Evolutionary conservation across 257 asterid species (phyloP).

Genomic region (Fraxinus quadrangulata): DNA sequence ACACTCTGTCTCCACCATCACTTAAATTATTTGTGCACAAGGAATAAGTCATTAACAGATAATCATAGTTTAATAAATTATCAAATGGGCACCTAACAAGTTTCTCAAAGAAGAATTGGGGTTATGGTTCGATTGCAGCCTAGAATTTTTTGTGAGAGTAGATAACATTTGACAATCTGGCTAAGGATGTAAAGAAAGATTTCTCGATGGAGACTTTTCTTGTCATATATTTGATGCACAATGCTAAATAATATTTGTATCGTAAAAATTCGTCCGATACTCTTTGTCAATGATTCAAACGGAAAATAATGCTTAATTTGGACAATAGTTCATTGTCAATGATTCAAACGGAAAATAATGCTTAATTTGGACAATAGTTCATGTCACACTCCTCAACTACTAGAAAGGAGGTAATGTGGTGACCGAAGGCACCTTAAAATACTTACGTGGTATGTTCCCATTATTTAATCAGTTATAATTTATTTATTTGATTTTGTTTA

Average conservation of each 20-base stretch:
- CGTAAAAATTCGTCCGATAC: neutral
- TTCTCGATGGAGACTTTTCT: neutral
- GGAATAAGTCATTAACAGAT: neutral
- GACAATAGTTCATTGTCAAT: neutral
- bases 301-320: too few relatives aligned
- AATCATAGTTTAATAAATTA: neutral
- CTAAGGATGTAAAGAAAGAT: neutral
- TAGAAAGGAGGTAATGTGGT: neutral
- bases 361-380: neutral
- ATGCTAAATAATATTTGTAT: neutral
- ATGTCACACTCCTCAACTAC: neutral
- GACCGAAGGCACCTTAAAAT: too few relatives aligned
- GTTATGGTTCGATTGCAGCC: neutral
- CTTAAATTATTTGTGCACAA: slow-evolving; percentile 14
- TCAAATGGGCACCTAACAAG: slow-evolving; percentile 16
- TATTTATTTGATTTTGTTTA: too few relatives aligned
- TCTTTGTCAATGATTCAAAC: neutral
- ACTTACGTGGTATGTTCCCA: too few relatives aligned
- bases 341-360: too few relatives aligned
- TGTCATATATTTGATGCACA: neutral
- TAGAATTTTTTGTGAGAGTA: neutral
- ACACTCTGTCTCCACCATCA: slow-evolving; percentile 30
- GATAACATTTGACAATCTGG: neutral
- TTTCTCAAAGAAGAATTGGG: neutral
- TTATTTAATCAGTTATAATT: too few relatives aligned